Evolutionary conservation across 2,329 filamentous ascomycete species (phyloP).

Genomic region (Stemphylium beticola): DNA sequence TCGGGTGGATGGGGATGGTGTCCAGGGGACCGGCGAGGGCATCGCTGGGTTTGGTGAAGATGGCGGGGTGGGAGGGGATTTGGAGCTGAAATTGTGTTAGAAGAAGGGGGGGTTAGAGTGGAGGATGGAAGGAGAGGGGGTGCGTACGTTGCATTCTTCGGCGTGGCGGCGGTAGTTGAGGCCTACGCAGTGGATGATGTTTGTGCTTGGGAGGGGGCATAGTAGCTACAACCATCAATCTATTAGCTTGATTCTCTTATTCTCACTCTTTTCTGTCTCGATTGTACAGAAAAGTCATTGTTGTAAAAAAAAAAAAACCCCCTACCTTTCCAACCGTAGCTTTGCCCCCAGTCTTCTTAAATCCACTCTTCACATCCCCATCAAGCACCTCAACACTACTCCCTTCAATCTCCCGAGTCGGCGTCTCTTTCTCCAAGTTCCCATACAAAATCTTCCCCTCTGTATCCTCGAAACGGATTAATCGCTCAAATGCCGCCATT

Average conservation of each 20-base stretch:
- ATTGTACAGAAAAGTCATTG: background rate
- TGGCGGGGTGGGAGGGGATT: constrained; percentile 41
- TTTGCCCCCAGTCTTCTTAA: constrained; percentile 36
- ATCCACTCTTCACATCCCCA: constrained; percentile 38
- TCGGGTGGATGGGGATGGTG: constrained; percentile 36
- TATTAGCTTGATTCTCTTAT: background rate
- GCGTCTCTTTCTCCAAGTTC: constrained; percentile 37
- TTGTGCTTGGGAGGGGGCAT: constrained; percentile 34
- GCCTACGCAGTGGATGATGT: constrained; percentile 44
- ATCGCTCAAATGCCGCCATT: constrained; percentile 39
- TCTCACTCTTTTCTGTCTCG: background rate
- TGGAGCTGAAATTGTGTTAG: constrained; percentile 19
- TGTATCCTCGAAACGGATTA: constrained; percentile 42
- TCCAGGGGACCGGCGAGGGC: constrained; percentile 44
- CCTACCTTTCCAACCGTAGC: constrained; percentile 34
- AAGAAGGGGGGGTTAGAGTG: background rate
- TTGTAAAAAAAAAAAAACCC: background rate
- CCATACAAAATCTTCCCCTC: constrained; percentile 42
- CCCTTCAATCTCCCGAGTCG: constrained; percentile 41
- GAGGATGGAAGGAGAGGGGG: background rate
- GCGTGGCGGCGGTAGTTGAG: constrained; percentile 46
- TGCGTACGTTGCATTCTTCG: constrained; percentile 38
- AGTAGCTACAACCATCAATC: constrained; percentile 24
- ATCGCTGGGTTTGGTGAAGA: constrained; percentile 47
- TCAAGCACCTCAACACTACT: constrained; percentile 37